These are phyloP conservation scores for Sugiyamaella valdiviana DNA, from an alignment of 805 yeast species.

Conservation along the genomic window DNA sequence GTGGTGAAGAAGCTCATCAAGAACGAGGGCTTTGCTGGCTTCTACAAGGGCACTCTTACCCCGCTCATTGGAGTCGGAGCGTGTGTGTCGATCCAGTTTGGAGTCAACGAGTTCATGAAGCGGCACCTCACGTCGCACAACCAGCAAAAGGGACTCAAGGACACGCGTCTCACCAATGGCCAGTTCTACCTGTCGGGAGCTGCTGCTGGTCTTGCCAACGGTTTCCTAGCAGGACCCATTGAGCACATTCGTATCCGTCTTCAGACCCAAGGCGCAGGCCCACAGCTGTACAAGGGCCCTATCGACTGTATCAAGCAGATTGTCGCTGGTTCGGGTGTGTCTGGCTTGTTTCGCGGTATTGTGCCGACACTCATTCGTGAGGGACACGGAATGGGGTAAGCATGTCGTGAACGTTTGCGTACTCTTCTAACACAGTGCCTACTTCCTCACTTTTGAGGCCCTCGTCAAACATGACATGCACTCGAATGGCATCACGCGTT, in stretches of 20 bases:
- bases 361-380: constrained; percentile 81
- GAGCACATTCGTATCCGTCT: constrained; percentile 92
- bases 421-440: constrained; percentile 26
- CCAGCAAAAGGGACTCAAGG: constrained; percentile 33
- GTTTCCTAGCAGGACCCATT: constrained; percentile 85
- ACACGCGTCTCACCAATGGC: constrained; percentile 39
- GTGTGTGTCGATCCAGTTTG: constrained; percentile 93
- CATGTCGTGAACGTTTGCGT: background rate
- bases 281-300: constrained; percentile 64
- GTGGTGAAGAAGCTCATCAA: constrained; percentile 64
- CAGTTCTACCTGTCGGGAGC: constrained; percentile 82
- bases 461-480: constrained; percentile 61
- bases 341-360: constrained; percentile 72
- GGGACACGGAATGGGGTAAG: constrained; percentile 72
- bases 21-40: constrained; percentile 80
- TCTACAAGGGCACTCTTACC: constrained; percentile 89
- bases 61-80: constrained; percentile 96
- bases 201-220: constrained; percentile 89
- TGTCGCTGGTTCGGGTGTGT: constrained; percentile 44
- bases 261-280: constrained; percentile 71
- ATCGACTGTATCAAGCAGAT: constrained; percentile 61
- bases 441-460: constrained; percentile 87
- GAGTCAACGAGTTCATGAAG: constrained; percentile 92
- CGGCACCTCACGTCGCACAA: constrained; percentile 51
- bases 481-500: constrained; percentile 43